A percentile compares a stretch with the other conserved stretches of the same genome.
phyloP scores from a whole-genome alignment of 2,329 filamentous ascomycete genomes.

The Monosporascus sp. region DNA sequence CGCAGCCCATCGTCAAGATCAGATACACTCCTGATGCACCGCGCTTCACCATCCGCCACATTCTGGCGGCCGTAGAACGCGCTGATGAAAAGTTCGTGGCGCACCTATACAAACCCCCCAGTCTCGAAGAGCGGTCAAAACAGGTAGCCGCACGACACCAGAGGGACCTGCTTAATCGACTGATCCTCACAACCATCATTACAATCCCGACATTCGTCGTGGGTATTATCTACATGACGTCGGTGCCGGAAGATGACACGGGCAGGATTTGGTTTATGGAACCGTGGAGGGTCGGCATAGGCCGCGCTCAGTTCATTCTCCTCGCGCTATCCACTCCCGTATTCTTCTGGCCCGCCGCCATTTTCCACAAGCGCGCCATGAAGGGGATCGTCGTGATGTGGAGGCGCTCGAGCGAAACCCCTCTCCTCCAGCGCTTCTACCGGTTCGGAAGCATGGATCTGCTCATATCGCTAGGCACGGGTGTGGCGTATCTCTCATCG shows the following conservation, averaged over 20 bases:
- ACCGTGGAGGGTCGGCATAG: constrained; percentile 67
- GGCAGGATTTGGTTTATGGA: constrained; percentile 64
- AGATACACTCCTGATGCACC: constrained; percentile 66
- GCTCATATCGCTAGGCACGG: constrained; percentile 82
- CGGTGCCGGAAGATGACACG: constrained; percentile 57
- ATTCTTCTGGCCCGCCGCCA: constrained; percentile 80
- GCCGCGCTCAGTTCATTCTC: constrained; percentile 71
- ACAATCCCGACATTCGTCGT: constrained; percentile 82
- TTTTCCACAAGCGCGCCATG: constrained; percentile 74
- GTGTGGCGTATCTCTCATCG: constrained; percentile 81
- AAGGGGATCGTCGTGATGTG: constrained; percentile 77
- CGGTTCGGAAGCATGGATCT: constrained; percentile 98
- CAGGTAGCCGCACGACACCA: constrained; percentile 68
- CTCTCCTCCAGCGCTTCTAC: constrained; percentile 71
- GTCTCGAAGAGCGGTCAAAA: constrained; percentile 75
- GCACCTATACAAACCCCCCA: constrained; percentile 73
- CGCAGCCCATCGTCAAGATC: constrained; percentile 64
- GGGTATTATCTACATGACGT: constrained; percentile 86
- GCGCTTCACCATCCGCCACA: constrained; percentile 67
- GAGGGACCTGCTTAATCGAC: constrained; percentile 62
- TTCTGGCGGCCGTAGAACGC: constrained; percentile 62
- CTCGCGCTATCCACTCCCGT: constrained; percentile 80
- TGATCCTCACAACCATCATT: constrained; percentile 62
- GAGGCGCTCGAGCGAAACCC: constrained; percentile 68
- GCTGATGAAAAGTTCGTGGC: constrained; percentile 63